These are phyloP conservation scores for Clavispora santaluciae DNA, from an alignment of 805 yeast species.

Conservation along the genomic window DNA sequence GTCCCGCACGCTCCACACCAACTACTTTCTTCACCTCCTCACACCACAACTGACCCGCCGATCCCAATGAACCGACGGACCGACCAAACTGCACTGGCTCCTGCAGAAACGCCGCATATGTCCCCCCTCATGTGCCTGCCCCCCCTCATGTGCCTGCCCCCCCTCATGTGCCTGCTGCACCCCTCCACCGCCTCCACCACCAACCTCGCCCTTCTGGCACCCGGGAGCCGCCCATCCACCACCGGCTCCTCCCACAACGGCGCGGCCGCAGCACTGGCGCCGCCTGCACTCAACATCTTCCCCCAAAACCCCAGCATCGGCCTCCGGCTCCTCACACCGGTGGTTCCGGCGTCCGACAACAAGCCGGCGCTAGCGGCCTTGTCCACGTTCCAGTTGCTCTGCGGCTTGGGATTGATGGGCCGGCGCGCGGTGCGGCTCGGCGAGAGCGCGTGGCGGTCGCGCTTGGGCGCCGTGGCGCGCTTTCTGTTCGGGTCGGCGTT, in stretches of 20 bases:
- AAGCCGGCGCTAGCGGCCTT: conserved; percentile 47
- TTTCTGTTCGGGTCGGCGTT: conserved; percentile 25
- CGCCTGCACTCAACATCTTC: conserved; percentile 2
- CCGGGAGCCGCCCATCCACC: background rate
- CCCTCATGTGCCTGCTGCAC: too few species aligned
- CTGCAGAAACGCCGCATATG: too few species aligned
- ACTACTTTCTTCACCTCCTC: background rate
- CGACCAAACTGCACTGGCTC: too few species aligned
- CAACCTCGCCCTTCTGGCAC: background rate
- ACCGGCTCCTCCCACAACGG: background rate
- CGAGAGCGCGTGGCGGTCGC: conserved; percentile 8
- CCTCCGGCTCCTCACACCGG: conserved; percentile 60
- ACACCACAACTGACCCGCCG: background rate
- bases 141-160: too few species aligned
- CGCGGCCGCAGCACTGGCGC: background rate
- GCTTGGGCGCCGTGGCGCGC: conserved; percentile 6
- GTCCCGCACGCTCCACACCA: background rate
- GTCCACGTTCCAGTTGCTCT: conserved; percentile 47
- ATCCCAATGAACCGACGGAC: background rate
- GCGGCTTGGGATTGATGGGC: conserved; percentile 34
- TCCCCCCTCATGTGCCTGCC: too few species aligned
- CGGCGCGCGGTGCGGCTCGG: conserved; percentile 10
- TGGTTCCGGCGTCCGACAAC: conserved; percentile 70
- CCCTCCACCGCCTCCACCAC: background rate
- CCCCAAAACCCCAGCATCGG: conserved; percentile 52